phyloP scores from a whole-genome alignment of 1,284 basidiomycete genomes.

The Coniophora puteana region DNA sequence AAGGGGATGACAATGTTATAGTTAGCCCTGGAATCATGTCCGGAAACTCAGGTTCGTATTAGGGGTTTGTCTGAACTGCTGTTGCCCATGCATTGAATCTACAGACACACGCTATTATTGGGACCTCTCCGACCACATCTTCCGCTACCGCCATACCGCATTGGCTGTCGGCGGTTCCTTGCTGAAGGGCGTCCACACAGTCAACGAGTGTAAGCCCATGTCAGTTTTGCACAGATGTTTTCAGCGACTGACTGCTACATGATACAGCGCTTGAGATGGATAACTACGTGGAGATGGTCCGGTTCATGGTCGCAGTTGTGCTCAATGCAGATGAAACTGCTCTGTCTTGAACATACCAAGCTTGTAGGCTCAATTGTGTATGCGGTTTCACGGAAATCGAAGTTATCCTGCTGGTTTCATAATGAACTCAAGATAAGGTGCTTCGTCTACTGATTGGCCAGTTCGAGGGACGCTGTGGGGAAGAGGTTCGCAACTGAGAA shows the following conservation, averaged over 20 bases:
- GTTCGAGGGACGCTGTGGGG: too few relatives aligned
- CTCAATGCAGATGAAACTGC: slow-evolving; percentile 42
- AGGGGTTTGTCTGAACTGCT: background rate
- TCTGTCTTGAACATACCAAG: slow-evolving; percentile 9
- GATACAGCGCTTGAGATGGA: slow-evolving; percentile 31
- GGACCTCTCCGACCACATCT: slow-evolving; percentile 44
- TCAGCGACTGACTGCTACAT: slow-evolving; percentile 24
- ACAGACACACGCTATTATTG: slow-evolving; percentile 46
- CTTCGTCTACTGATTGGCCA: too few relatives aligned
- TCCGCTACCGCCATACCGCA: slow-evolving; percentile 40
- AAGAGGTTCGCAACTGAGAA: too few relatives aligned
- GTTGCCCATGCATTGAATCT: slow-evolving; percentile 3
- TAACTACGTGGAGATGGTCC: slow-evolving; percentile 39
- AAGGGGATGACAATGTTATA: slow-evolving; percentile 29
- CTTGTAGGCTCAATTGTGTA: too few relatives aligned
- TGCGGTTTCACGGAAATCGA: too few relatives aligned
- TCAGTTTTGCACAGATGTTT: background rate
- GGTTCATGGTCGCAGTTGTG: slow-evolving; percentile 43
- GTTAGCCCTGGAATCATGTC: slow-evolving; percentile 54
- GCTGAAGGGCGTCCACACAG: slow-evolving; percentile 46
- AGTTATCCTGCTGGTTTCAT: too few relatives aligned
- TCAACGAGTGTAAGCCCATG: slow-evolving; percentile 35
- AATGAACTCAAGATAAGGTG: too few relatives aligned
- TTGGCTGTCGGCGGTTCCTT: slow-evolving; percentile 25
- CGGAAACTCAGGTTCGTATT: slow-evolving; percentile 27